Evolutionary conservation across 2,329 filamentous ascomycete species (phyloP).

Genomic region (Ceratocystis diversiconidia): DNA sequence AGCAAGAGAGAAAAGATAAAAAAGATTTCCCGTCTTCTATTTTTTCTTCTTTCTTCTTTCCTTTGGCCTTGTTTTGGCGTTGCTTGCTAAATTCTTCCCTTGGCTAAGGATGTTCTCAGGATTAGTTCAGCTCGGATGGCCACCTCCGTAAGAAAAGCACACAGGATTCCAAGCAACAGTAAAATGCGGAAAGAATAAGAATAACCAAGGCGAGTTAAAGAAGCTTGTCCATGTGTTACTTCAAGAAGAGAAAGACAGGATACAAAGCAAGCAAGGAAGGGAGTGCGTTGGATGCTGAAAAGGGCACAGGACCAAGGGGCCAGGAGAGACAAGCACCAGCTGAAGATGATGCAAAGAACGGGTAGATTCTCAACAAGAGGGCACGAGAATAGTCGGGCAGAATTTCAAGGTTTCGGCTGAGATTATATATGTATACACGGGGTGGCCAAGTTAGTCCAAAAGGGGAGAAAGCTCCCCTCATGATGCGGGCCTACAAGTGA

Average conservation of each 20-base stretch:
- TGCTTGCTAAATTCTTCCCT: conserved; percentile 1
- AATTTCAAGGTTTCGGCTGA: not conserved
- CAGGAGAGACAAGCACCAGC: not conserved
- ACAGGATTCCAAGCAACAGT: not conserved
- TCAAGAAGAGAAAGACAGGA: not conserved
- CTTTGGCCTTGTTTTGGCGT: not conserved
- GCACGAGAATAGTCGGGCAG: not conserved
- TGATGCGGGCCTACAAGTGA: not conserved
- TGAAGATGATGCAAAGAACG: not conserved
- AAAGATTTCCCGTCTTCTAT: not conserved
- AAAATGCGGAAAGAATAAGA: not conserved
- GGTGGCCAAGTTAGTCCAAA: not conserved
- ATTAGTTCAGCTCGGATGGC: conserved; percentile 6
- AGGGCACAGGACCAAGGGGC: not conserved
- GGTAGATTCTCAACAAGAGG: not conserved
- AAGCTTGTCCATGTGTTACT: not conserved
- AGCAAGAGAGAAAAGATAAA: not conserved
- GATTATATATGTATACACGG: not conserved
- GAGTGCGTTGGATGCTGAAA: not conserved
- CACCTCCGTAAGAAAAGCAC: not conserved
- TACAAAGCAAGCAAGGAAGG: not conserved
- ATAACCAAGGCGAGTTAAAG: not conserved
- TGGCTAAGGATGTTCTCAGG: conserved; percentile 1
- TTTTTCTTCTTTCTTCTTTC: not conserved
- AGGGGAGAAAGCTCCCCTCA: not conserved